These are phyloP conservation scores for Nitzschia palea DNA, from an alignment of 108 stramenopile species.

Conservation along the genomic window DNA sequence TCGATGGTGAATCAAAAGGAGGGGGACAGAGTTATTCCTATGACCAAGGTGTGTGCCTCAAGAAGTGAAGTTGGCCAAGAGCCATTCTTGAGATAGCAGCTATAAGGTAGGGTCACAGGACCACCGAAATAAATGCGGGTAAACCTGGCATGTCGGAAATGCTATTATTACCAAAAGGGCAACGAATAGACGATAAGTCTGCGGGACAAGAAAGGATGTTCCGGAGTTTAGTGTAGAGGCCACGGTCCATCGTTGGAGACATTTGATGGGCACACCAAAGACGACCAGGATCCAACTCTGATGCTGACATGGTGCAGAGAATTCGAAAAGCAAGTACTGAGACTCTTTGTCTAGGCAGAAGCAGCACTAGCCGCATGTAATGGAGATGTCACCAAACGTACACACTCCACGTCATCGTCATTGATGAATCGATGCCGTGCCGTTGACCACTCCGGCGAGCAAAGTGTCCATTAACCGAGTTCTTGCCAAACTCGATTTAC, in stretches of 20 bases:
- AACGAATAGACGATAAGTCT: conserved; percentile 25
- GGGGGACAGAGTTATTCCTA: no score
- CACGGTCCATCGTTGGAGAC: conserved; percentile 43
- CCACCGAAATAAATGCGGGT: conserved; percentile 80
- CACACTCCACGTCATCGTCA: conserved; percentile 78
- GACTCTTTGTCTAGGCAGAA: conserved; percentile 93
- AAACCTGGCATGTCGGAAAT: conserved; percentile 65
- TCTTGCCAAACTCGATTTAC: conserved; percentile 78
- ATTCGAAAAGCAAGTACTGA: conserved; percentile 87
- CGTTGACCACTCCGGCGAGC: conserved; percentile 61
- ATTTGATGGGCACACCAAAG: conserved; percentile 13
- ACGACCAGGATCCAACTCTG: not conserved
- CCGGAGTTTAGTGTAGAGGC: conserved; percentile 45
- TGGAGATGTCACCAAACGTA: conserved; percentile 55
- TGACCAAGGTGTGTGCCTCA: no score
- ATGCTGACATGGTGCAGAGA: conserved; percentile 73
- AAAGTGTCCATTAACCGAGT: conserved; percentile 79
- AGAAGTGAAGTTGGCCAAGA: no score
- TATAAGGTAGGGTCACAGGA: no score
- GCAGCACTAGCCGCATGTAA: conserved; percentile 63
- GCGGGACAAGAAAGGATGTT: conserved; percentile 56
- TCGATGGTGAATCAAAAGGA: no score
- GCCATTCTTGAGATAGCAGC: no score
- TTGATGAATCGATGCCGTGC: conserved; percentile 74
- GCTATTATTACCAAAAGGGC: conserved; percentile 58